These are phyloP conservation scores for Mycosphaerella sp. DNA, from an alignment of 2,329 filamentous ascomycete genomes.

Conservation along the genomic window DNA sequence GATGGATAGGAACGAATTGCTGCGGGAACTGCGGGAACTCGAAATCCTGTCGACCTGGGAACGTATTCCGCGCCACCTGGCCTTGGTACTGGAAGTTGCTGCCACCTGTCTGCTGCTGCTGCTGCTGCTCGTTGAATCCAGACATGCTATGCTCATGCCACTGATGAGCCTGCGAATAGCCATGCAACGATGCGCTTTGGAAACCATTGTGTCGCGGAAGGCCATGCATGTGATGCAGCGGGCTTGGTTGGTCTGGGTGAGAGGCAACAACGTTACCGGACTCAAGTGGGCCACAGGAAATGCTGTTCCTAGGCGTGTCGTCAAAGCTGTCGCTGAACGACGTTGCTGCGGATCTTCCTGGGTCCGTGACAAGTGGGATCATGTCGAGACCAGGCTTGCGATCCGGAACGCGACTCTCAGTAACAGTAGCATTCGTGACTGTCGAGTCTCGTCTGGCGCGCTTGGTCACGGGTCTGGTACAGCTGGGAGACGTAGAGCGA, in stretches of 20 bases:
- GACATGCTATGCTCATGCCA: conserved; percentile 3
- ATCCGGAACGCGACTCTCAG: background rate
- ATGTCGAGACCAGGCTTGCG: conserved; percentile 9
- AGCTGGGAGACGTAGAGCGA: conserved; percentile 12
- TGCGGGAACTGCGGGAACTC: conserved; percentile 12
- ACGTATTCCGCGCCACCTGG: conserved; percentile 3
- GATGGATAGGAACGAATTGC: background rate
- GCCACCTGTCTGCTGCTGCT: conserved; percentile 7
- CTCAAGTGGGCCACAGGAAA: background rate
- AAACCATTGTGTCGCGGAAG: background rate
- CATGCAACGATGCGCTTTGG: background rate
- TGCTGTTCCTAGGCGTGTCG: background rate
- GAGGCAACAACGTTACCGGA: background rate
- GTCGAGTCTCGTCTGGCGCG: conserved; percentile 9
- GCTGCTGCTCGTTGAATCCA: conserved; percentile 6
- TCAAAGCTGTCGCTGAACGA: background rate
- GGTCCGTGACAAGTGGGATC: background rate
- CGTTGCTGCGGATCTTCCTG: background rate
- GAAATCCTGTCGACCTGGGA: conserved; percentile 15
- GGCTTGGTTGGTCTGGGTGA: background rate
- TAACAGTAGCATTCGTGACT: background rate
- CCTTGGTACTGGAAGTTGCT: conserved; percentile 3
- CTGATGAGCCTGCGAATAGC: conserved; percentile 1
- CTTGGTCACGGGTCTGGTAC: conserved; percentile 8
- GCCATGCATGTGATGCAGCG: conserved; percentile 1